Conservation (phyloP, 2,329 filamentous ascomycete species). For the Aspergillus jensenii region DNA sequence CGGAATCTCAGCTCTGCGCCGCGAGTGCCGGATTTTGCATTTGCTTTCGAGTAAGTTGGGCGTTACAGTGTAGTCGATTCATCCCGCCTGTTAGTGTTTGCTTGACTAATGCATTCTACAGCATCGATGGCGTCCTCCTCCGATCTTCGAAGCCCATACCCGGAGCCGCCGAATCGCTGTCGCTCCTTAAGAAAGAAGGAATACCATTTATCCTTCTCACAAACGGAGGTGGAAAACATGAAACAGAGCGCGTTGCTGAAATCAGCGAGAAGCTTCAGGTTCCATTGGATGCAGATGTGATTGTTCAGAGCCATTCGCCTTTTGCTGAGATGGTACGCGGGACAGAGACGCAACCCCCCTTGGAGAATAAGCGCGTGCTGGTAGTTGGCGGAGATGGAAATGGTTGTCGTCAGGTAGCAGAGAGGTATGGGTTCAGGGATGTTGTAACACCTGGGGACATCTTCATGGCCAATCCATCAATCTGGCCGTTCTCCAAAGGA, state of each 20-base stretch:
- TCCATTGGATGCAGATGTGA: conserved; percentile 64
- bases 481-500: conserved; percentile 80
- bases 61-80: conserved; percentile 4
- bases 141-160: conserved; percentile 77
- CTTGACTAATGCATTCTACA: conserved; percentile 31
- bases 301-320: conserved; percentile 90
- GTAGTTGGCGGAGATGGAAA: conserved; percentile 70
- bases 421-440: conserved; percentile 73
- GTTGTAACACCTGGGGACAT: conserved; percentile 88
- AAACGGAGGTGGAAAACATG: conserved; percentile 87
- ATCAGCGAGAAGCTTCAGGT: conserved; percentile 66
- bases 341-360: conserved; percentile 51
- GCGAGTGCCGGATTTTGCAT: conserved; percentile 42
- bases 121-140: conserved; percentile 93
- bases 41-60: conserved; percentile 47
- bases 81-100: neutral
- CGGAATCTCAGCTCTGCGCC: conserved; percentile 29
- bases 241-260: conserved; percentile 70
- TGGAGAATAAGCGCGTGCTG: conserved; percentile 67
- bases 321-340: conserved; percentile 70
- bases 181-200: conserved; percentile 68
- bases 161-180: conserved; percentile 71
- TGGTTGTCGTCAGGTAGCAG: conserved; percentile 70
- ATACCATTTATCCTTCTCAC: conserved; percentile 95
- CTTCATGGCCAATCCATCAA: conserved; percentile 66